Evolutionary conservation across 805 yeast genomes (phyloP).

Genomic region (Lipomyces sp.): DNA sequence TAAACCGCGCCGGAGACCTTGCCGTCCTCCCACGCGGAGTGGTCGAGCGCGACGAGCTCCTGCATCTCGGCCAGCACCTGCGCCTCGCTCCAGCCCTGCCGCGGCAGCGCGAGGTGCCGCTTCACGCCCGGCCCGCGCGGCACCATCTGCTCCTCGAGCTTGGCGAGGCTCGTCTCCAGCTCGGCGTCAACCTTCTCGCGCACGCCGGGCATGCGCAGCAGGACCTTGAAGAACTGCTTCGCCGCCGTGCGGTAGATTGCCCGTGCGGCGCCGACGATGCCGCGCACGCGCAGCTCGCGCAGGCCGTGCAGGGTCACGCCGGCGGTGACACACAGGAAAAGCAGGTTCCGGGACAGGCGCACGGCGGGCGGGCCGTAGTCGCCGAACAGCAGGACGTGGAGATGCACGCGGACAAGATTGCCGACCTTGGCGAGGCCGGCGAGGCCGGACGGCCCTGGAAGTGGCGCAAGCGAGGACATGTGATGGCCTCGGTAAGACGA

Average conservation of each 20-base stretch:
- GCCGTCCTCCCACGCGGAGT: conserved; percentile 80
- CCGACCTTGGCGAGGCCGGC: too few species aligned
- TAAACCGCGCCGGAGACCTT: conserved; percentile 92
- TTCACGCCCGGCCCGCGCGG: conserved; percentile 45
- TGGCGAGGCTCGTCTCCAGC: conserved; percentile 46
- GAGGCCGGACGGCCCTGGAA: too few species aligned
- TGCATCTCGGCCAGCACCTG: conserved; percentile 53
- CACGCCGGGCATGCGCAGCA: conserved; percentile 50
- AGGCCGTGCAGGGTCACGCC: conserved; percentile 8
- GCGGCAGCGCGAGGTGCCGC: conserved; percentile 49
- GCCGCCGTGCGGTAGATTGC: conserved; percentile 10
- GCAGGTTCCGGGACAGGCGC: conserved; percentile 7
- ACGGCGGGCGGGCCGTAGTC: neutral
- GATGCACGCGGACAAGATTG: too few species aligned
- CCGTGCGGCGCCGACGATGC: conserved; percentile 21
- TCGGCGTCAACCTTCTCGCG: conserved; percentile 59
- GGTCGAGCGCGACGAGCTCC: conserved; percentile 46
- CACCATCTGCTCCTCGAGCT: conserved; percentile 58
- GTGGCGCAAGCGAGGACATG: too few species aligned
- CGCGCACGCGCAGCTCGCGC: conserved; percentile 31
- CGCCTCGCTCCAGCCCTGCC: conserved; percentile 50
- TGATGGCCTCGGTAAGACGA: too few species aligned
- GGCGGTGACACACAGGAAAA: conserved; percentile 10
- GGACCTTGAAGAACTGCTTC: conserved; percentile 26
- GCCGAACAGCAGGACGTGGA: too few species aligned